These are phyloP conservation scores for Xerocomus brunneocitrinus DNA, from an alignment of 768 basidiomycete species.

Conservation along the genomic window DNA sequence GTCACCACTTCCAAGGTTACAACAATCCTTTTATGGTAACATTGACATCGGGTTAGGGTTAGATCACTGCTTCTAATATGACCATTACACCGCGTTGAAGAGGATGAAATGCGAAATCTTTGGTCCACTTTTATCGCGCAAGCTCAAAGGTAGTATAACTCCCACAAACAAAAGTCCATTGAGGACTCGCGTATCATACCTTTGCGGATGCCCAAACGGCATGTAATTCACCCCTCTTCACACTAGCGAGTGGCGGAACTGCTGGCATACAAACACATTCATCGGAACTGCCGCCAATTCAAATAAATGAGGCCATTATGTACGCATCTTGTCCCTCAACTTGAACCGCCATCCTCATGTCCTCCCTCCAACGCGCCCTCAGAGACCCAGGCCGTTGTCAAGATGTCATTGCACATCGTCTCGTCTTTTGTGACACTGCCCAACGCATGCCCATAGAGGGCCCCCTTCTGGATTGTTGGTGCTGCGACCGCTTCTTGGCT, in stretches of 20 bases:
- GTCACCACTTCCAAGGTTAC: slow-evolving; percentile 10
- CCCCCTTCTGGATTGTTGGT: slow-evolving; percentile 8
- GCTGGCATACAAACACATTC: no score
- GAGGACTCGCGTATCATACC: no score
- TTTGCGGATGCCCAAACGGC: no score
- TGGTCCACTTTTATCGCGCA: no score
- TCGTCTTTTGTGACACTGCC: slow-evolving; percentile 11
- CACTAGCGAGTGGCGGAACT: no score
- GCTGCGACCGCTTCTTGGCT: slow-evolving; percentile 12
- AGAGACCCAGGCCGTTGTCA: slow-evolving; percentile 1
- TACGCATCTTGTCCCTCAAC: background rate
- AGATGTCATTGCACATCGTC: slow-evolving; percentile 12
- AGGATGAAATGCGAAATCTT: no score
- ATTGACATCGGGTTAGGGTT: background rate
- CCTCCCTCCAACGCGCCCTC: slow-evolving; percentile 7
- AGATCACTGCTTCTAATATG: background rate
- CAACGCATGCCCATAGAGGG: slow-evolving; percentile 2
- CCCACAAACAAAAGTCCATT: no score
- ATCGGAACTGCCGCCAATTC: background rate
- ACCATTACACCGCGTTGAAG: no score
- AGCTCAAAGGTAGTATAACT: no score
- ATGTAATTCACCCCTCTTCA: no score
- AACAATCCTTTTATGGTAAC: slow-evolving; percentile 16
- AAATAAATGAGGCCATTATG: background rate
- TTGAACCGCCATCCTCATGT: slow-evolving; percentile 5